These are phyloP conservation scores for Casuarina equisetifolia DNA, from an alignment of 306 rosid species.

Conservation along the genomic window DNA sequence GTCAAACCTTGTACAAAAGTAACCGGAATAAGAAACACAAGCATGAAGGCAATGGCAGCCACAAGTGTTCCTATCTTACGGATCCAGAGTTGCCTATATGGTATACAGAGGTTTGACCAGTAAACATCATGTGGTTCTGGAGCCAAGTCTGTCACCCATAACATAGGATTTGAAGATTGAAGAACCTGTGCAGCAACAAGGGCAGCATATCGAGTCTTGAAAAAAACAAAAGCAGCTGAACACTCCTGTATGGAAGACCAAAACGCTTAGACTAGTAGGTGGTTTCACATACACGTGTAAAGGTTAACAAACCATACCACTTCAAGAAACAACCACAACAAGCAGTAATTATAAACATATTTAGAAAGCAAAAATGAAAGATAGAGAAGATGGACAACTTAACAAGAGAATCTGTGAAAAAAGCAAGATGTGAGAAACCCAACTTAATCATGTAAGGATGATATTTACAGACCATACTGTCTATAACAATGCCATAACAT, in stretches of 20 bases:
- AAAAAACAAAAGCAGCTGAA: slow-evolving; percentile 91
- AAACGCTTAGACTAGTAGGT: background rate
- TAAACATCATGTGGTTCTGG: slow-evolving; percentile 87
- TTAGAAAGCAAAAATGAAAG: background rate
- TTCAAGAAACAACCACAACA: background rate
- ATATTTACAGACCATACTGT: background rate
- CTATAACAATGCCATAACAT: background rate
- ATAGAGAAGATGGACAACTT: too few relatives aligned
- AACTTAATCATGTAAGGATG: background rate
- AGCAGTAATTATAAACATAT: background rate
- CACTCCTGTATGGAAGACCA: slow-evolving; percentile 59
- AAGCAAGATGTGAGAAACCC: background rate
- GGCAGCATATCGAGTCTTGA: slow-evolving; percentile 88
- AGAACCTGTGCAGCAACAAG: slow-evolving; percentile 62
- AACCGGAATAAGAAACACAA: slow-evolving; percentile 80
- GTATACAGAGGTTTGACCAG: slow-evolving; percentile 95
- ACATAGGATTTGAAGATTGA: slow-evolving; percentile 94
- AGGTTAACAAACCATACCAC: background rate
- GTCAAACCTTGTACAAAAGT: slow-evolving; percentile 85
- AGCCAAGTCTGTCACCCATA: slow-evolving; percentile 83
- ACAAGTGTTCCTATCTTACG: slow-evolving; percentile 67
- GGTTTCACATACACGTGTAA: background rate
- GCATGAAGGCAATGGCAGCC: slow-evolving; percentile 69
- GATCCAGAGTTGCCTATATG: slow-evolving; percentile 82
- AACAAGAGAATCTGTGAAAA: background rate